Base-by-base conservation (phyloP, 805 yeast genomes). In the Candida coquimbonensis region DNA sequence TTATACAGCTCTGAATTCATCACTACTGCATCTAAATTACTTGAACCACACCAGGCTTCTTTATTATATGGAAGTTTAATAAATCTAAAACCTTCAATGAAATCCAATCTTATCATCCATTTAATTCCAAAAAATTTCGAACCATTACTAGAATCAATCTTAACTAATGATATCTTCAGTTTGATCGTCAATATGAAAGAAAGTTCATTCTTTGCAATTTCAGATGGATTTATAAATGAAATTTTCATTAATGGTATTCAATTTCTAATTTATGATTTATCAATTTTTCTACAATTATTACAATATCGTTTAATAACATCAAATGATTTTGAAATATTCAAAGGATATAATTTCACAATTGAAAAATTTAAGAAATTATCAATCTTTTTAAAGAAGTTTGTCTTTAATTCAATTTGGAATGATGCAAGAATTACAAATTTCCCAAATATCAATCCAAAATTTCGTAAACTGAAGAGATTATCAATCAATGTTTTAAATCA, bases 291-390 rank as follows among this genome's bases (percentile, higher is more conserved):
- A 47, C 87, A 84, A 51, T 56, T 83, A 9, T 73, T 80, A 49
- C 78, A 88, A 1, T 83, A 80, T 54, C 76, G 85, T 76, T 62
- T 85, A 37, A 72, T 78, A 25, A 78, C 85, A 9, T 74, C 86
- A 2, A 82, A 78, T 51, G 95, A 86, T 56, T 63, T 67, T 11
- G 90, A 81, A 52, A 63, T 81, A 40, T 73, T 75, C 45, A 61
- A 59, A 11, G 65, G 61, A 7, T 72, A 71, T 19, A 67, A 56
- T 5, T 59, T 65, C 27, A 68, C 76, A 32, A 60, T 51, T 57
- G 43, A 67, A 55, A 3, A 70, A 72, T 38, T 73, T 16, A 47
- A 50, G 3, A 54, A 63, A 0, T 68, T 82, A 43, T 62, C 79
- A 2, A 44, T 53, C 2, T 78, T 83, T 47, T 62, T 83, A 42